A percentile compares a stretch with the other conserved stretches of the same genome.
phyloP scores from a whole-genome alignment of 495 filamentous ascomycete species.

The Aspergillus bertholletiae region DNA sequence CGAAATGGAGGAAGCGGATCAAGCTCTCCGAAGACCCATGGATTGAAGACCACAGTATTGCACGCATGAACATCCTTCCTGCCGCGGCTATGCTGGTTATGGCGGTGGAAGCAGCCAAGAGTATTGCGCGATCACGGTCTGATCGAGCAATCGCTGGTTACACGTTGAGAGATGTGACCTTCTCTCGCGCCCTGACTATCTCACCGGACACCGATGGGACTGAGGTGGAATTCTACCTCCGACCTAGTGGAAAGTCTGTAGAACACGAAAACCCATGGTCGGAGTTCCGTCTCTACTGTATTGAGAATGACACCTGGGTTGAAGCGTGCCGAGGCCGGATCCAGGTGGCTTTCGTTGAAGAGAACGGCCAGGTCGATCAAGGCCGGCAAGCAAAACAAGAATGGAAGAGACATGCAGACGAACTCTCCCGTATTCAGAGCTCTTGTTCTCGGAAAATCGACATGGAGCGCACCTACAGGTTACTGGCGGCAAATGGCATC shows the following conservation, averaged over 20 bases:
- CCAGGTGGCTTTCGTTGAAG: not conserved
- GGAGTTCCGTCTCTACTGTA: not conserved
- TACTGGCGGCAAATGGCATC: not conserved
- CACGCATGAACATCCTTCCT: not conserved
- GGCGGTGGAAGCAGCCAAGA: not conserved
- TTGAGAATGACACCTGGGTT: not conserved
- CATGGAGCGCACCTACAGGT: not conserved
- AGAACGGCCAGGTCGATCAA: not conserved
- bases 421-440: too few relatives aligned
- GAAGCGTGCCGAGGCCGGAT: not conserved
- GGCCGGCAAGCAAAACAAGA: not conserved
- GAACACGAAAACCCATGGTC: not conserved
- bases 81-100: not conserved
- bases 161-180: not conserved
- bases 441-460: not conserved
- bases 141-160: not conserved
- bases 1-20: not conserved
- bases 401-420: not conserved
- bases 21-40: not conserved
- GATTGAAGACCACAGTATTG: not conserved
- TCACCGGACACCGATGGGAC: not conserved
- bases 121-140: not conserved
- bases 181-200: not conserved
- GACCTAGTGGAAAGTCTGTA: not conserved
- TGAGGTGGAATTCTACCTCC: not conserved